Conservation (phyloP, 2,329 filamentous ascomycete species). For the Monilinia aucupariae region DNA sequence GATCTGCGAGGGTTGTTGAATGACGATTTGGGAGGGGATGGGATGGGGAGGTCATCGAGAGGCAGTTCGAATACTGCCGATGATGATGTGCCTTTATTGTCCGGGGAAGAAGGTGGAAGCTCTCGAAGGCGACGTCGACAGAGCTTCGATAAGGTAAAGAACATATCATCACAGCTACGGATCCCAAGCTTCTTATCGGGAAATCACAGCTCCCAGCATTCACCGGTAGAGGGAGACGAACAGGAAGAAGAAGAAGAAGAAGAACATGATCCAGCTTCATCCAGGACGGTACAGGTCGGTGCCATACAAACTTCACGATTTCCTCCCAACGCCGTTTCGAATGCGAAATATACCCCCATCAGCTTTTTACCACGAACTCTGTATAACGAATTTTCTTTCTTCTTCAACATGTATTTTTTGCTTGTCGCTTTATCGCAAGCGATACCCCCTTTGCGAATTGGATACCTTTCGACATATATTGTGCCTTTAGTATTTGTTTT, state of each 20-base stretch:
- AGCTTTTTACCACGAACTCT: conserved; percentile 91
- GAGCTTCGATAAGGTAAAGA: conserved; percentile 41
- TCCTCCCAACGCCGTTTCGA: conserved; percentile 86
- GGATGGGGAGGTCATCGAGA: conserved; percentile 51
- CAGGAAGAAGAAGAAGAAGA: conserved; percentile 48
- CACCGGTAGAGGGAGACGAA: conserved; percentile 37
- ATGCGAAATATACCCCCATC: conserved; percentile 94
- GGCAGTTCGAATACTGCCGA: conserved; percentile 51
- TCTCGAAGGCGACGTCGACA: conserved; percentile 33
- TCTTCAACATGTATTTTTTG: conserved; percentile 99
- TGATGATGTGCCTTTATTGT: conserved; percentile 71
- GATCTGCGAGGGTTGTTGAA: conserved; percentile 64
- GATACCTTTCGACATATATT: conserved; percentile 91
- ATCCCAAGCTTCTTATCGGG: conserved; percentile 63
- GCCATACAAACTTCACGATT: conserved; percentile 68
- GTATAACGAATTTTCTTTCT: conserved; percentile 99
- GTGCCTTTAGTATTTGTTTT: conserved; percentile 89
- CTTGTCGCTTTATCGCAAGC: conserved; percentile 91
- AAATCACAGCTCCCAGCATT: conserved; percentile 20
- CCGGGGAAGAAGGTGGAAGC: conserved; percentile 28
- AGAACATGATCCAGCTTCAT: conserved; percentile 61
- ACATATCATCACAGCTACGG: conserved; percentile 50
- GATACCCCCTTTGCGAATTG: conserved; percentile 83
- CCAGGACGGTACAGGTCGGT: conserved; percentile 71
- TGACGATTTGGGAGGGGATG: conserved; percentile 48